Base-by-base conservation (phyloP, 1,284 basidiomycete genomes). In the Papiliotrema fonsecae region DNA sequence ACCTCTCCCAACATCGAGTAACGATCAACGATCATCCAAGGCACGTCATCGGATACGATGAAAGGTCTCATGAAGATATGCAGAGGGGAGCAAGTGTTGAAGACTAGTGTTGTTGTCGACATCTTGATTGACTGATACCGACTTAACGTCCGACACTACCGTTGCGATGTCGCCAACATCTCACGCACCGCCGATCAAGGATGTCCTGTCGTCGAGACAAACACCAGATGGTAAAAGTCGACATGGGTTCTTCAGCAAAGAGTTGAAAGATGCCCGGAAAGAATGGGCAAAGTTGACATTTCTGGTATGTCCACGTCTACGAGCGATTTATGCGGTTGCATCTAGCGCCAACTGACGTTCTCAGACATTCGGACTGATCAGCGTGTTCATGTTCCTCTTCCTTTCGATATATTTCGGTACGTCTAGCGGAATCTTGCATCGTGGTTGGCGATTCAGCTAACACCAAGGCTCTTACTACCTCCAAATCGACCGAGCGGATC, bases 381-480 rank as follows among this genome's bases (percentile, higher is more conserved):
- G 56, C 6, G 38, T 64, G 11, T 55, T 58, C 51, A 61, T 65
- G 58, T 64, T 58, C 40, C 22, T 56, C 5, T 52, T 55, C 40
- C 43, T 67, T 5, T 63, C 69, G 18, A 56, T 64, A 27, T 70
- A 70, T 52, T 67, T 69, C 50, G 68, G 64, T 45, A 35, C 27
- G 44, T 18, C 6, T 10, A 21, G 46, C 46, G 37, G 18, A 14
- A 6, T 31, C 30, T 16, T 31, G 34, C 21, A 16, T 7, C 9
- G 21, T 13, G 10, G n/a, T 21, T 2, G 18, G 14, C 32, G 13
- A 16, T 16, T 41, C 51, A 49, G 58, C 31, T 42, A 18, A 42
- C 28, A 32, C n/a, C 35, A 45, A n/a, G 44, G 46, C 41, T 60
- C 60, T 4, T 65, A 67, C 43, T 67, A 58, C 50, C 42, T 32